Evolutionary conservation across 2,329 filamentous ascomycete genomes (phyloP), one percentile per base, ranked within the genome.

Genomic region (Talaromyces albobiverticillius): DNA sequence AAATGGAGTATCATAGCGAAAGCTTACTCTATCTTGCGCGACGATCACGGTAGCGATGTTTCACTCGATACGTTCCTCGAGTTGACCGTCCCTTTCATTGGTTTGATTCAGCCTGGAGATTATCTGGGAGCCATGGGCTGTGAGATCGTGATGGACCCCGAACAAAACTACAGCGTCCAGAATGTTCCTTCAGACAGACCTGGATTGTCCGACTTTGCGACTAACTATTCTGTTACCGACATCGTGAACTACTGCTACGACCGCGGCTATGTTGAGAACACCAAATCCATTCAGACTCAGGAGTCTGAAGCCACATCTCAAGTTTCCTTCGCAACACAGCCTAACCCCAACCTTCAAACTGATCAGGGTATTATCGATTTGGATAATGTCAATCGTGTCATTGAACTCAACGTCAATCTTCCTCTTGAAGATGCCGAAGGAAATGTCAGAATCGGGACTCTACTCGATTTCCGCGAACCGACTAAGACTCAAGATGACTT

Each of bases 1-100:
- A 75, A 79, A 59, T 82, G 79, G 79, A 71, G 71, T 46, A 67
- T 83, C 56, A 65, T 82, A 54, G 77, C 79, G 46, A 81, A 80
- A 62, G 77, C 79, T 16, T 83, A 81, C 71, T 82, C 80, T 29
- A 72, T 75, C 56, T 71, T 81, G 46, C 76, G 80, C 46, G 79
- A 82, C 60, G 69, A 76, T 42, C 77, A 79, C 61, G 76, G 76
- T 58, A 65, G 69, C 20, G 69, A 74, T 29, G 73, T 78, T 22
- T 70, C 76, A 42, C 69, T 83, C 34, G 71, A 77, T 46, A 64
- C 70, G 9, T 82, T 81, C 65, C 70, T 82, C 43, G 57, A 59
- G 14, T 59, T 78, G 55, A 73, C 72, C 45, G 75, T 75, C 54
- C 73, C 75, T 42, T 65, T 75, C 51, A 76, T 82, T 64, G 71